Conservation (phyloP, 495 filamentous ascomycete species). For the Penicillium crystallinum region DNA sequence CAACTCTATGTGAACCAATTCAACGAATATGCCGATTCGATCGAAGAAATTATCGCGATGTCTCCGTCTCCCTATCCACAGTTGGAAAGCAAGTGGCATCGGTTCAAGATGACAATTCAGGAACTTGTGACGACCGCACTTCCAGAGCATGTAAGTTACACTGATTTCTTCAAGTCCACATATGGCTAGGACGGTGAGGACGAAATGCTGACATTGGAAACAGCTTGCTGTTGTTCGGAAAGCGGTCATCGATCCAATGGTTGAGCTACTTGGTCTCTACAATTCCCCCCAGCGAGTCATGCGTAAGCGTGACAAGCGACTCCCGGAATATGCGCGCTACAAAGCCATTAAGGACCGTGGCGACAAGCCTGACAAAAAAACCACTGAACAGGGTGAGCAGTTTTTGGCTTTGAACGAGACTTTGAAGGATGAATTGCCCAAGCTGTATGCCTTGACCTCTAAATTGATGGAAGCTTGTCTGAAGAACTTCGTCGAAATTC, state of each 20-base stretch:
- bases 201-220: conserved; percentile 1
- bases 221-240: conserved; percentile 71
- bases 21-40: conserved; percentile 60
- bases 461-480: conserved; percentile 75
- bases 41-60: conserved; percentile 61
- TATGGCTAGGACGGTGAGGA: no score
- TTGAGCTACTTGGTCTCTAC: conserved; percentile 72
- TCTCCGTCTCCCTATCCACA: conserved; percentile 63
- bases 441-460: conserved; percentile 71
- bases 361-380: conserved; percentile 77
- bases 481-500: conserved; percentile 73
- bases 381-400: conserved; percentile 73
- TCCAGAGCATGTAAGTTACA: conserved; percentile 74
- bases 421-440: conserved; percentile 86
- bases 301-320: conserved; percentile 84
- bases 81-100: conserved; percentile 85
- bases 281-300: conserved; percentile 79
- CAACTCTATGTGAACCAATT: conserved; percentile 68
- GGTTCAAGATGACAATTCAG: conserved; percentile 71
- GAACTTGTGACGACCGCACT: conserved; percentile 74
- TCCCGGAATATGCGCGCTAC: conserved; percentile 81
- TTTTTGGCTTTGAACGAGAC: conserved; percentile 88
- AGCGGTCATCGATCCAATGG: conserved; percentile 82
- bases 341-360: conserved; percentile 70
- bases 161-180: no score